Conservation (phyloP, 1,284 basidiomycete genomes). For the Fomitopsis palustris region DNA sequence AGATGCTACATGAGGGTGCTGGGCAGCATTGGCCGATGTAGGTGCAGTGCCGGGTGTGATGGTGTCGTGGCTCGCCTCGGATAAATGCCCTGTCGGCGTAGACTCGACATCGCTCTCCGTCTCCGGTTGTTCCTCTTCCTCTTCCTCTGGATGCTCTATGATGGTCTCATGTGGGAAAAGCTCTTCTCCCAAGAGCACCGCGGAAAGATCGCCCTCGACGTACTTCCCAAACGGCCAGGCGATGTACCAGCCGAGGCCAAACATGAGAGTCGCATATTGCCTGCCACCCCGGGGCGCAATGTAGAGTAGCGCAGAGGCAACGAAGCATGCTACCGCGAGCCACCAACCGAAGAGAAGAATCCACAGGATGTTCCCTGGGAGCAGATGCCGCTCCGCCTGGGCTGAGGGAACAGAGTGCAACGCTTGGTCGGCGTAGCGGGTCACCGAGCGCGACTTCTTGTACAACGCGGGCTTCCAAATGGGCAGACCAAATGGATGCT, state of each 20-base stretch:
- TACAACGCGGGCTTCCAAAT: constrained; percentile 99
- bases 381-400: constrained; percentile 85
- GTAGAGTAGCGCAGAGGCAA: constrained; percentile 68
- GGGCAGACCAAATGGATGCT: constrained; percentile 98
- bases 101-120: constrained; percentile 3
- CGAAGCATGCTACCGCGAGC: constrained; percentile 75
- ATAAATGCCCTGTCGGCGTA: constrained; percentile 6
- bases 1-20: constrained; percentile 28
- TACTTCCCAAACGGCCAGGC: constrained; percentile 99
- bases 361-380: constrained; percentile 95
- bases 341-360: constrained; percentile 86
- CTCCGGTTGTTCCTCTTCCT: neutral
- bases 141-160: constrained; percentile 6
- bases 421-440: constrained; percentile 92
- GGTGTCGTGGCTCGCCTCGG: constrained; percentile 18
- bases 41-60: constrained; percentile 13
- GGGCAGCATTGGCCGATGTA: constrained; percentile 21
- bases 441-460: constrained; percentile 96
- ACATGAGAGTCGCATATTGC: constrained; percentile 85
- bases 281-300: constrained; percentile 77
- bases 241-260: constrained; percentile 94
- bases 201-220: constrained; percentile 80
- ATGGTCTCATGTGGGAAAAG: constrained; percentile 30
- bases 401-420: constrained; percentile 91
- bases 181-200: constrained; percentile 41